Evolutionary conservation across 208 protist species (phyloP), one percentile per base, ranked within the genome.

Genomic region (Trypanosoma grayi): DNA sequence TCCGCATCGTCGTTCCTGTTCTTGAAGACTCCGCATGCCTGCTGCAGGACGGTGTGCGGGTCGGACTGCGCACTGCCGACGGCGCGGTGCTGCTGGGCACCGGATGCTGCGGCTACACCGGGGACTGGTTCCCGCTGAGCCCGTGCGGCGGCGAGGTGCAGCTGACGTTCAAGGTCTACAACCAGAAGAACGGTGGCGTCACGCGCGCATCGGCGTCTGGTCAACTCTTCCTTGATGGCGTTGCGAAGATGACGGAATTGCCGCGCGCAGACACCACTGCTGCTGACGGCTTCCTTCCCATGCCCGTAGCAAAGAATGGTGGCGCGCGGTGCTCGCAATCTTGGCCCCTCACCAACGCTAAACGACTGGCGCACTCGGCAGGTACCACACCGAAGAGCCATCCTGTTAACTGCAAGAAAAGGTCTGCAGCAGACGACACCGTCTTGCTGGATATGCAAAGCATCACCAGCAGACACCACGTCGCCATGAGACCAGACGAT

Each of bases 61-160:
- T 81, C 18, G 58, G 52, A 7, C 27, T 77, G 14, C 75, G 73
- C 41, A 60, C 48, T 14, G 64, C 37, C 5, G 40, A 57, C 31
- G 25, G 25, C 16, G 52, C 25, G n/a, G 31, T 54, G 13, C 18
- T 63, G 0, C 36, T 74, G 16, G 75, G 75, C n/a, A 52, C 52
- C 25, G 53, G 60, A 6, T 37, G 52, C 18, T 81, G 70, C 55
- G 46, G 22, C 27, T 30, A 27, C 10, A 54, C 65, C 13, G 65
- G 58, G 2, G 70, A 58, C 20, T 56, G 65, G 47, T 56, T 62
- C 22, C 60, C 51, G 27, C 22, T 81, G 16, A 64, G 33, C 30
- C 65, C 51, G 18, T 75, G 70, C 36, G 60, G 65, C 28, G 75
- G 70, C n/a, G 52, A 69, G 25, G 75, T 56, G 37, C 33, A 51